Conservation (phyloP, 83 land plant genomes). For the Picea mariana region DNA sequence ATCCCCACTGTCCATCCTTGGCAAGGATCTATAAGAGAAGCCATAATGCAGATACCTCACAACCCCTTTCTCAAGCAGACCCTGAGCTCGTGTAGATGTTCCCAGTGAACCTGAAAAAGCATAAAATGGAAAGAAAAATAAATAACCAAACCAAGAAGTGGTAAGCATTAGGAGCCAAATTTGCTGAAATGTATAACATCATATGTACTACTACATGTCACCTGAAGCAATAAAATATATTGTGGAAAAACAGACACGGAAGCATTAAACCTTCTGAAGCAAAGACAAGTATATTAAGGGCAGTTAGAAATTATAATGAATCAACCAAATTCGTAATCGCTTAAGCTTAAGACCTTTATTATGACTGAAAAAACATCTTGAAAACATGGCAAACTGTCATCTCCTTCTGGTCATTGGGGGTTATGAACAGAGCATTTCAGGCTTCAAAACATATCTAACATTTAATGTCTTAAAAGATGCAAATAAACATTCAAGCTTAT, state of each 20-base stretch:
- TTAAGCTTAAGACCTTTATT: not conserved
- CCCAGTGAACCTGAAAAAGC: constrained; percentile 7
- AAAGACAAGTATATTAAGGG: not conserved
- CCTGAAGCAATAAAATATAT: not conserved
- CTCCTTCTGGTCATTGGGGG: not conserved
- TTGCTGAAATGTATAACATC: constrained; percentile 1
- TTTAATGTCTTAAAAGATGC: not conserved
- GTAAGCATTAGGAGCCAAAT: not conserved
- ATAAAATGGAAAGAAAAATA: not conserved
- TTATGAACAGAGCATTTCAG: not conserved
- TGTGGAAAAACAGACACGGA: not conserved
- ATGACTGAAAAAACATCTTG: not conserved
- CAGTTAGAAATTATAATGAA: not conserved
- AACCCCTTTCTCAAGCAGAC: no score
- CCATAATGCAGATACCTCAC: constrained; percentile 3
- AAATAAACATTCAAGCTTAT: not conserved
- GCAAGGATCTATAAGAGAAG: constrained; percentile 12
- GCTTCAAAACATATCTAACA: not conserved
- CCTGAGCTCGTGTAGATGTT: not conserved
- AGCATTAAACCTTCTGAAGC: not conserved
- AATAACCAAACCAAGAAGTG: not conserved
- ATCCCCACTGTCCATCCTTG: constrained; percentile 3
- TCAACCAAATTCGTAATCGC: not conserved
- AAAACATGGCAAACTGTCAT: not conserved
- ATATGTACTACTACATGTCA: not conserved